A percentile compares a stretch with the other conserved stretches of the same genome.
Conservation (phyloP, 805 yeast genomes). For the Wickerhamomyces alni region DNA sequence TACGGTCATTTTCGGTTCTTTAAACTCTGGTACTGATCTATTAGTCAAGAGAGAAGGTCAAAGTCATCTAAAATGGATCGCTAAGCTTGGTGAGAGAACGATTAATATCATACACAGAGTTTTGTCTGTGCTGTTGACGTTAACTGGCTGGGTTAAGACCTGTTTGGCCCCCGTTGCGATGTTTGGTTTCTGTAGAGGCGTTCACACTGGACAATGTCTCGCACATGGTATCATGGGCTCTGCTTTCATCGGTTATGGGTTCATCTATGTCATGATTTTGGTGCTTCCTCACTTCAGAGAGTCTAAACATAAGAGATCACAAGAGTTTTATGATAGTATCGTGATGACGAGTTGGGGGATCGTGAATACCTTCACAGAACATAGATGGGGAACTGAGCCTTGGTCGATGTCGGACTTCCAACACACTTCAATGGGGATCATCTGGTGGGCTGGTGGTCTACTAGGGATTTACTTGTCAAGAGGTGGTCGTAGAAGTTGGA, state of each 20-base stretch:
- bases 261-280: slow-evolving; percentile 58
- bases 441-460: slow-evolving; percentile 95
- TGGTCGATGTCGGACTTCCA: slow-evolving; percentile 95
- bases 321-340: slow-evolving; percentile 78
- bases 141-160: slow-evolving; percentile 73
- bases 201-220: slow-evolving; percentile 87
- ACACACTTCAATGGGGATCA: slow-evolving; percentile 93
- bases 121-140: slow-evolving; percentile 38
- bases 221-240: slow-evolving; percentile 98
- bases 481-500: slow-evolving; percentile 59
- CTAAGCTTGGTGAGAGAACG: slow-evolving; percentile 32
- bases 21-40: slow-evolving; percentile 47
- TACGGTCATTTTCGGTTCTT: slow-evolving; percentile 48
- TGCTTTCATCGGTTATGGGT: slow-evolving; percentile 77
- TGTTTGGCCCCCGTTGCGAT: slow-evolving; percentile 79
- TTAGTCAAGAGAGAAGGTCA: slow-evolving; percentile 21
- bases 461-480: slow-evolving; percentile 75
- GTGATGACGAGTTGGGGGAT: slow-evolving; percentile 89
- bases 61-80: slow-evolving; percentile 22
- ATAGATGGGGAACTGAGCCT: slow-evolving; percentile 82
- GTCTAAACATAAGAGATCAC: slow-evolving; percentile 48
- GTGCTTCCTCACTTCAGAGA: slow-evolving; percentile 70
- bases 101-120: slow-evolving; percentile 34
- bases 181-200: slow-evolving; percentile 81
- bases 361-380: slow-evolving; percentile 93